Evolutionary conservation across 768 basidiomycete species (phyloP).

Genomic region (Naganishia randhawae): DNA sequence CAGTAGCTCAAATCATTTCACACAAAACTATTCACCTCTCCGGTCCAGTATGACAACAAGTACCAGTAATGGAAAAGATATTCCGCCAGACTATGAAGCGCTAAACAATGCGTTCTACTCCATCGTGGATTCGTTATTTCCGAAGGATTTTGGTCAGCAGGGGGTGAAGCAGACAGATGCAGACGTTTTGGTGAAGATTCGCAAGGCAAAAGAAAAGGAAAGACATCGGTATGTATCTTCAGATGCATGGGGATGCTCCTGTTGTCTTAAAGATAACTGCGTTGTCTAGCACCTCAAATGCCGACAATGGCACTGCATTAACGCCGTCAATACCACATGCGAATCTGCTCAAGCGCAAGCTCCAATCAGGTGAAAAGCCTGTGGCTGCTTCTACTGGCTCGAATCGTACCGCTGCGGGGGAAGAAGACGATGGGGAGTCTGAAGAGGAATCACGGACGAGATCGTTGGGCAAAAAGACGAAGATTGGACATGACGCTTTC

Average conservation of each 20-base stretch:
- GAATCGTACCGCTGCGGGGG: not conserved
- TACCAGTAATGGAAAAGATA: not conserved
- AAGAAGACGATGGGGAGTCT: slow-evolving; percentile 44
- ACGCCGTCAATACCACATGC: slow-evolving; percentile 9
- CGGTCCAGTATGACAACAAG: slow-evolving; percentile 58
- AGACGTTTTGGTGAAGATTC: slow-evolving; percentile 13
- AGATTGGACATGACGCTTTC: slow-evolving; percentile 2
- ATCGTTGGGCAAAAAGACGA: slow-evolving; percentile 4
- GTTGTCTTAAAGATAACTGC: too few relatives aligned
- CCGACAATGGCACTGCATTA: not conserved
- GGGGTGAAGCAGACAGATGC: slow-evolving; percentile 14
- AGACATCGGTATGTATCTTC: slow-evolving; percentile 2
- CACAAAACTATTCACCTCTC: slow-evolving; percentile 51
- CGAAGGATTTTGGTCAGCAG: slow-evolving; percentile 8
- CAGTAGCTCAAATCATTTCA: not conserved
- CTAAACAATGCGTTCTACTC: slow-evolving; percentile 18
- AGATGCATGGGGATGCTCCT: not conserved
- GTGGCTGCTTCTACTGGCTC: not conserved
- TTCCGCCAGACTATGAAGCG: slow-evolving; percentile 12
- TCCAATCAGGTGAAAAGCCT: not conserved
- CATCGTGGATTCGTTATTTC: slow-evolving; percentile 9
- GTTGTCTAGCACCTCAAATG: not conserved
- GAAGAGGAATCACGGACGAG: slow-evolving; percentile 60
- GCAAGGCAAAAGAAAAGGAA: slow-evolving; percentile 19
- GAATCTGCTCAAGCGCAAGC: slow-evolving; percentile 11